Conservation (phyloP, 163 green algal genomes). For the Scenedesmus sp. region DNA sequence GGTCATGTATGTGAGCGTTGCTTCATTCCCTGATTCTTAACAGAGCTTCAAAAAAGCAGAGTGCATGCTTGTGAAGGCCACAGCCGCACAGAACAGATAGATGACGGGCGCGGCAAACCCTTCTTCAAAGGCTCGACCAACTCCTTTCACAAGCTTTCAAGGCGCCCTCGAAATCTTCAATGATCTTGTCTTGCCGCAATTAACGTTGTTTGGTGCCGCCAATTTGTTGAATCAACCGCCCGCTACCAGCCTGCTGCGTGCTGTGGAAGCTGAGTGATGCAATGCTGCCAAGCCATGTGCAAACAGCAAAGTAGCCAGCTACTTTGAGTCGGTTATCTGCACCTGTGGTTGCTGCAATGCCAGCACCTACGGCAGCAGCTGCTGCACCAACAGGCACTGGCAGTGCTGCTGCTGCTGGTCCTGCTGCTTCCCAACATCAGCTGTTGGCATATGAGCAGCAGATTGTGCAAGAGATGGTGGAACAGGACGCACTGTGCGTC, state of each 20-base stretch:
- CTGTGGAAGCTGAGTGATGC: not conserved
- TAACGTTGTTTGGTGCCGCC: too few species aligned
- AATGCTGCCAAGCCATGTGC: not conserved
- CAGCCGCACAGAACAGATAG: not conserved
- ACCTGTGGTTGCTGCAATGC: not conserved
- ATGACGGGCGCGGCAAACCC: not conserved
- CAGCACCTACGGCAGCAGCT: not conserved
- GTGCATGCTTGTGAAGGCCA: not conserved
- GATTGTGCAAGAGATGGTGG: constrained; percentile 76
- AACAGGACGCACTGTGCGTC: constrained; percentile 84
- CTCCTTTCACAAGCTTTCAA: too few species aligned
- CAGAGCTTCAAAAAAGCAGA: not conserved
- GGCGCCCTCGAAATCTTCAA: too few species aligned
- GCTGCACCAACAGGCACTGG: not conserved
- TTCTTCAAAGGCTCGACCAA: not conserved
- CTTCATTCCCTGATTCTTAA: not conserved
- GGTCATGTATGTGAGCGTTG: not conserved
- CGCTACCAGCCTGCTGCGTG: not conserved
- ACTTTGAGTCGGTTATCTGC: not conserved
- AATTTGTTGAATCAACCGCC: not conserved
- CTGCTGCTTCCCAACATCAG: not conserved
- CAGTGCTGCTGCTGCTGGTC: constrained; percentile 2
- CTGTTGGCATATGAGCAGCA: constrained; percentile 80
- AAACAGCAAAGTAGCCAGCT: not conserved
- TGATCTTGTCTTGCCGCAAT: too few species aligned